Percentiles rank a stretch among this genome's conserved stretches.
These are phyloP conservation scores for Ophiocordyceps camponoti-saundersi DNA, from an alignment of 2,329 filamentous ascomycete species.

Conservation along the genomic window DNA sequence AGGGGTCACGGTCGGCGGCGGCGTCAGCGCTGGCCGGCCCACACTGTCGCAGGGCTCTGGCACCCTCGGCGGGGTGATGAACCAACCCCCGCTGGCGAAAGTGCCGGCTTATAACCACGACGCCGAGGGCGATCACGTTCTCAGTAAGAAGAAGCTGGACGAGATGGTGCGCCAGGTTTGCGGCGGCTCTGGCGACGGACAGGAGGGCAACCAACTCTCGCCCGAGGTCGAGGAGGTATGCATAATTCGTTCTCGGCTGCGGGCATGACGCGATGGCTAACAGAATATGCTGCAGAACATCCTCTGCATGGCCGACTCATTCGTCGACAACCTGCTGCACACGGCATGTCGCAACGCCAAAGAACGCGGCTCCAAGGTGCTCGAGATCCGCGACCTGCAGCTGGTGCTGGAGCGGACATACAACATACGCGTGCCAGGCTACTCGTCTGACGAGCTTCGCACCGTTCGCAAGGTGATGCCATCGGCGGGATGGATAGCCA, in stretches of 20 bases:
- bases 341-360: slow-evolving; percentile 83
- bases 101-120: slow-evolving; percentile 75
- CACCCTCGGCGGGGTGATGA: slow-evolving; percentile 65
- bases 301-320: slow-evolving; percentile 78
- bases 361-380: slow-evolving; percentile 72
- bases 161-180: slow-evolving; percentile 90
- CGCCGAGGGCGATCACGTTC: slow-evolving; percentile 75
- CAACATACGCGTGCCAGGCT: slow-evolving; percentile 86
- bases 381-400: slow-evolving; percentile 79
- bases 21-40: slow-evolving; percentile 51
- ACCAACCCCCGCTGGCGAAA: slow-evolving; percentile 70
- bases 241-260: background rate
- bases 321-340: slow-evolving; percentile 81
- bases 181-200: slow-evolving; percentile 55
- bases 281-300: slow-evolving; percentile 44
- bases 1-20: slow-evolving; percentile 54
- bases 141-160: slow-evolving; percentile 97
- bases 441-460: slow-evolving; percentile 82
- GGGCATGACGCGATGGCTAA: background rate
- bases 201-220: slow-evolving; percentile 61
- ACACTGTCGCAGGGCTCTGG: slow-evolving; percentile 67
- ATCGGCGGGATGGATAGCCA: slow-evolving; percentile 75
- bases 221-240: slow-evolving; percentile 91
- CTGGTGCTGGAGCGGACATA: slow-evolving; percentile 70
- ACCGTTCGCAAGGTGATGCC: slow-evolving; percentile 91